Percentiles rank a stretch among this genome's conserved stretches.
These are phyloP conservation scores for Ascoidea asiatica DNA, from an alignment of 805 yeast species.

Conservation along the genomic window DNA sequence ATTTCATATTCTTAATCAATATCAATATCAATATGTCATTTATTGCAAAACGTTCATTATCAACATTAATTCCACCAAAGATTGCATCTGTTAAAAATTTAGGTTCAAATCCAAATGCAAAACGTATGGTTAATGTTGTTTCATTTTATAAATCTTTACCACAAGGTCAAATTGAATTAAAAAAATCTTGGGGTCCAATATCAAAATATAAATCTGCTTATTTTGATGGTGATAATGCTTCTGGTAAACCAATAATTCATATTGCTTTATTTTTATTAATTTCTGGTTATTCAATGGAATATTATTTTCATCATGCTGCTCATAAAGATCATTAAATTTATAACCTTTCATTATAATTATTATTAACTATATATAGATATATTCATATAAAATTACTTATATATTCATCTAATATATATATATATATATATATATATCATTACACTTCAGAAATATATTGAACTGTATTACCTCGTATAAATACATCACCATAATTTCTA, in stretches of 20 bases:
- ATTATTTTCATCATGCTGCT: slow-evolving; percentile 76
- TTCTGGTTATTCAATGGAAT: slow-evolving; percentile 84
- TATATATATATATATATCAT: too few relatives aligned
- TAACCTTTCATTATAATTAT: too few relatives aligned
- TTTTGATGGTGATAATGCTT: slow-evolving; percentile 73
- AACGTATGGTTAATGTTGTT: slow-evolving; percentile 91
- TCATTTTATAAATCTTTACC: slow-evolving; percentile 93
- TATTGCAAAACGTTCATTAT: slow-evolving; percentile 82
- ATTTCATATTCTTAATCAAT: background rate
- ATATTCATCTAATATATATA: background rate
- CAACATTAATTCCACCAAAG: slow-evolving; percentile 97
- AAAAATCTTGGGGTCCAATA: slow-evolving; percentile 53
- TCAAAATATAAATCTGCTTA: slow-evolving; percentile 77
- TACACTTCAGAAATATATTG: slow-evolving; percentile 4
- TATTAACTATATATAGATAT: too few relatives aligned
- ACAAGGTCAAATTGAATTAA: slow-evolving; percentile 76
- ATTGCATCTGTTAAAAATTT: slow-evolving; percentile 93
- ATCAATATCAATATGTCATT: slow-evolving; percentile 43
- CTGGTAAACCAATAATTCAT: slow-evolving; percentile 76
- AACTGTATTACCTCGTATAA: slow-evolving; percentile 67
- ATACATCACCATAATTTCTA: slow-evolving; percentile 60
- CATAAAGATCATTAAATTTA: slow-evolving; percentile 22
- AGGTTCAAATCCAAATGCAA: slow-evolving; percentile 92
- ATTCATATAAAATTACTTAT: too few relatives aligned
- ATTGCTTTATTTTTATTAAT: slow-evolving; percentile 52